Percentiles rank a stretch among this genome's conserved stretches.
These are phyloP conservation scores for Hyaloscypha hepaticicola DNA, from an alignment of 495 filamentous ascomycete species.

Conservation along the genomic window DNA sequence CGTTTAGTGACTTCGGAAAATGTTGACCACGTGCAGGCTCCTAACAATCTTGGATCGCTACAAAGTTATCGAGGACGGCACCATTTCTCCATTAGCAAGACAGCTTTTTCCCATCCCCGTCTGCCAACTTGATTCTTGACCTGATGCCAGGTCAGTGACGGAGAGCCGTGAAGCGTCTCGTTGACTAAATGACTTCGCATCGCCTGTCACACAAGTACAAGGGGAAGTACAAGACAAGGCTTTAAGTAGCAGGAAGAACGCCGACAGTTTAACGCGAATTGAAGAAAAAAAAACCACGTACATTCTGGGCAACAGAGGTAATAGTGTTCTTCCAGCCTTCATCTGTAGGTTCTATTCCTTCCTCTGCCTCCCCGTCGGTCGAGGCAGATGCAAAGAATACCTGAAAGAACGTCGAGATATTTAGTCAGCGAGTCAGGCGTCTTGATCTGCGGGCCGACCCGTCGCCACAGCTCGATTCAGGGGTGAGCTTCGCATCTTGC, in stretches of 20 bases:
- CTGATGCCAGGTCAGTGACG: not conserved
- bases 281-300: conserved; percentile 2
- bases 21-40: not conserved
- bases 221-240: not conserved
- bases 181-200: not conserved
- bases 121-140: not conserved
- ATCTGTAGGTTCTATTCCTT: not conserved
- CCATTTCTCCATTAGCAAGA: not conserved
- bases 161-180: not conserved
- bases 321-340: not conserved
- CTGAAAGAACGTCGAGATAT: not conserved
- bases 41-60: not conserved
- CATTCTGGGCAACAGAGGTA: not conserved
- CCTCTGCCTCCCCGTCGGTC: not conserved
- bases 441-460: conserved; percentile 17
- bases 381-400: not conserved
- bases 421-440: not conserved
- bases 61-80: not conserved
- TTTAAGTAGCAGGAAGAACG: not conserved
- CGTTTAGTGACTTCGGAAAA: not conserved
- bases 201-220: not conserved
- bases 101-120: not conserved
- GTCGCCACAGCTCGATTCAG: not conserved
- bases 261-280: not conserved
- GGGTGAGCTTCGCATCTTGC: not conserved